Base-by-base conservation (phyloP, 306 rosid species). In the Cucurbita argyrosperma region DNA sequence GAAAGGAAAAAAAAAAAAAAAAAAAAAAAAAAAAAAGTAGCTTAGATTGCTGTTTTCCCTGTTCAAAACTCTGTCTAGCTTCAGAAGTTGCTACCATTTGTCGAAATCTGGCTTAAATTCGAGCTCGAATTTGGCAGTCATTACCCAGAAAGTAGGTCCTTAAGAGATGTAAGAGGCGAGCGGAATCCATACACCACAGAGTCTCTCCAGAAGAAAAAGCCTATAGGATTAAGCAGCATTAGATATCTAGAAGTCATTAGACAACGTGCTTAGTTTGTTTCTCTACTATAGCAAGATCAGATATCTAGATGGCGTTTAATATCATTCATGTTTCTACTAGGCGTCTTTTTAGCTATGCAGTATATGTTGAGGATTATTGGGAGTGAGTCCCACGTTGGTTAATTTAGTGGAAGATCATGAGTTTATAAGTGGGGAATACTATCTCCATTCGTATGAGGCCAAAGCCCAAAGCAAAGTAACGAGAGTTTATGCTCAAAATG, bases 181-280 rank as follows among this genome's bases (percentile, higher is more conserved):
- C 15, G 14, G 74, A 70, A 16, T 30, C 74, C 74, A 35, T 70
- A 70, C 35, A 50, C 74, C 47, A 50, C 60, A 0, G 74, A 70
- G 47, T 70, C 74, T 70, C 30, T 70, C 74, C 74, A 70, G 42
- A 70, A 50, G 46, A 52, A 26, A 70, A 70, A 70, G 5, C 60
- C 74, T 70, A 37, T 0, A 4, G 2, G 8, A 39, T 11, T 6
- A 40, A 8, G 37, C 35, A 39, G 18, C 52, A 64, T 64, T 13
- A 42, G 37, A 60, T 60, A 35, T 60, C 19, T 35, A 0, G 3
- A 10, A 7, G 2, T 51, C 56, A 16, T 51, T 15, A 14, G 3
- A 5, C 14, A 57, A 57, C 62, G 11, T 10, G 23, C 38, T 56
- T 30, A 30, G 35, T 5, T 57, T 21, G 7, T 21, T 56, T 56